Percentiles rank a stretch among this genome's conserved stretches.
These are phyloP conservation scores for Penicillium chermesinum DNA, from an alignment of 495 filamentous ascomycete species.

Conservation along the genomic window DNA sequence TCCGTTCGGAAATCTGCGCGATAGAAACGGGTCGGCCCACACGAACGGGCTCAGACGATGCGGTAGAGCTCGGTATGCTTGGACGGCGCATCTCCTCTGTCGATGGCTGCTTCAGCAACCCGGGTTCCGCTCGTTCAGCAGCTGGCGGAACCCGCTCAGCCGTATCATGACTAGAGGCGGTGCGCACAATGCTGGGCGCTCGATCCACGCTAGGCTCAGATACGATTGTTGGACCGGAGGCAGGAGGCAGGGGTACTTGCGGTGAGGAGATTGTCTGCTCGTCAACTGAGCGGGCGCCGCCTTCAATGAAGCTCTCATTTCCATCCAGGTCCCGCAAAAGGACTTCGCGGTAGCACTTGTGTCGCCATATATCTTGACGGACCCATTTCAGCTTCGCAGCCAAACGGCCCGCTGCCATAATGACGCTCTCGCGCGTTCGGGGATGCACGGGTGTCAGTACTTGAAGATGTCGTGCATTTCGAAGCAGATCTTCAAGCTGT, in stretches of 20 bases:
- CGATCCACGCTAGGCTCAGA: slow-evolving; percentile 15
- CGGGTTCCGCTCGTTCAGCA: slow-evolving; percentile 8
- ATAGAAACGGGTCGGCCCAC: slow-evolving; percentile 29
- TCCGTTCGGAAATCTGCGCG: slow-evolving; percentile 4
- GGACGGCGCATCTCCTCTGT: slow-evolving; percentile 30
- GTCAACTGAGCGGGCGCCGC: slow-evolving; percentile 9
- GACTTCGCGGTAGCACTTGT: slow-evolving; percentile 87
- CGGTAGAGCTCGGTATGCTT: slow-evolving; percentile 32
- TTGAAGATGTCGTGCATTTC: slow-evolving; percentile 89
- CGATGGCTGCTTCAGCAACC: slow-evolving; percentile 17
- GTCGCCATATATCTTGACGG: slow-evolving; percentile 86
- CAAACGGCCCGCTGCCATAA: slow-evolving; percentile 78
- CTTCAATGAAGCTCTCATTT: slow-evolving; percentile 39
- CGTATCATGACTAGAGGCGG: slow-evolving; percentile 16
- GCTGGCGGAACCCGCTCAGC: slow-evolving; percentile 4
- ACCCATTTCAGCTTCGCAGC: slow-evolving; percentile 90
- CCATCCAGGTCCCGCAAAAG: slow-evolving; percentile 79
- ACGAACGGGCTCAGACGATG: slow-evolving; percentile 25
- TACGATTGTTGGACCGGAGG: slow-evolving; percentile 18
- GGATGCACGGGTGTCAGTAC: slow-evolving; percentile 83
- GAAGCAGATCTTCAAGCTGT: slow-evolving; percentile 72
- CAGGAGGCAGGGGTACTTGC: slow-evolving; percentile 12
- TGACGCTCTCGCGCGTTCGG: slow-evolving; percentile 78
- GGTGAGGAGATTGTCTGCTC: slow-evolving; percentile 14
- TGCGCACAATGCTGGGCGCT: slow-evolving; percentile 18